These are phyloP conservation scores for Candida chilensis DNA, from an alignment of 805 yeast genomes.

Conservation along the genomic window DNA sequence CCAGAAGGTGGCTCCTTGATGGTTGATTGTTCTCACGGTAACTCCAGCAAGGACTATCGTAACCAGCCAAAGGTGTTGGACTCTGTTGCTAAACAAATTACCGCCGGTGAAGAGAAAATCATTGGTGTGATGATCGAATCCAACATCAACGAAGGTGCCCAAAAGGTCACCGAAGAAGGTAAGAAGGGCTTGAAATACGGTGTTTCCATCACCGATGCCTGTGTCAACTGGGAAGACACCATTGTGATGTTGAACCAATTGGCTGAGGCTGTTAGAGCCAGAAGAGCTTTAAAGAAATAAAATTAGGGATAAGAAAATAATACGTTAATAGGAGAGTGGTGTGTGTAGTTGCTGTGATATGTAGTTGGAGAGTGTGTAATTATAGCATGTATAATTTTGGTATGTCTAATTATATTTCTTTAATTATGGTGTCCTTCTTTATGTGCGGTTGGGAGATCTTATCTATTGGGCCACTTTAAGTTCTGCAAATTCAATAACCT, in stretches of 20 bases:
- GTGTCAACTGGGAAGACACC: conserved; percentile 90
- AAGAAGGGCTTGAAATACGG: conserved; percentile 74
- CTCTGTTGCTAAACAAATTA: conserved; percentile 73
- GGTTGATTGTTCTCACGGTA: conserved; percentile 99
- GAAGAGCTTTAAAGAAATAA: conserved; percentile 44
- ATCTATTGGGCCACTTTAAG: no score
- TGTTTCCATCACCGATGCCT: conserved; percentile 94
- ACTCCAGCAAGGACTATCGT: conserved; percentile 86
- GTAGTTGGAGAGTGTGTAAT: no score
- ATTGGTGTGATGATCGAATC: conserved; percentile 97
- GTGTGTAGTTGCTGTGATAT: no score
- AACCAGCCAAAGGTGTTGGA: conserved; percentile 93
- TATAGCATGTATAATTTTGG: no score
- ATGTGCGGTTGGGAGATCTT: no score
- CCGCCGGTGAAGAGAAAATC: conserved; percentile 69
- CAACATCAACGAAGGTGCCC: conserved; percentile 86
- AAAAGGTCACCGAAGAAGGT: conserved; percentile 59
- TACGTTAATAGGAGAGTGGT: no score
- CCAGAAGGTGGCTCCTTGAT: conserved; percentile 47
- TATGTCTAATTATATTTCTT: no score
- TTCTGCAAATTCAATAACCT: no score
- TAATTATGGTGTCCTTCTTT: no score
- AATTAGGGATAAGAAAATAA: no score
- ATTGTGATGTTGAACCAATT: conserved; percentile 69
- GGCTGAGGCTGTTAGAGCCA: conserved; percentile 73